phyloP scores from a whole-genome alignment of 2,329 filamentous ascomycete species.

The Dactylellina leptospora region DNA sequence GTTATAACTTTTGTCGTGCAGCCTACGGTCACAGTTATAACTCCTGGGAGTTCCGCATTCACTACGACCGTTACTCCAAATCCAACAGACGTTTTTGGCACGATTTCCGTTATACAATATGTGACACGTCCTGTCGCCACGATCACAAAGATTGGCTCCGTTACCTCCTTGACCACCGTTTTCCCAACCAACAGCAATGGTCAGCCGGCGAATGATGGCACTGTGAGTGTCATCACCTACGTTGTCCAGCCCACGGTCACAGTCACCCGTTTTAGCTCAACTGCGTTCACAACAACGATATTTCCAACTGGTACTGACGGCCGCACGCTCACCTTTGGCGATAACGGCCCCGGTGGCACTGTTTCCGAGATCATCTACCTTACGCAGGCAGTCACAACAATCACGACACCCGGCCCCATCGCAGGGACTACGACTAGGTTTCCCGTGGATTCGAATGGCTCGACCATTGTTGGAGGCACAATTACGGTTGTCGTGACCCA shows the following conservation, averaged over 20 bases:
- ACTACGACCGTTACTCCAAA: background rate
- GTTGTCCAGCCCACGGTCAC: background rate
- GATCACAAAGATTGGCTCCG: background rate
- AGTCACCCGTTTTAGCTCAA: background rate
- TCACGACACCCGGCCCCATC: background rate
- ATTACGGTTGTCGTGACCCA: slow-evolving; percentile 4
- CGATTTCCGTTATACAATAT: background rate
- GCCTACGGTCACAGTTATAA: background rate
- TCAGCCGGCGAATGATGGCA: background rate
- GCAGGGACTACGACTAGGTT: background rate
- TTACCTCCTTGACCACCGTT: background rate
- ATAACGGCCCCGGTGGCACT: slow-evolving; percentile 4
- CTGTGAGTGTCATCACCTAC: background rate
- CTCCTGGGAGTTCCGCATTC: background rate
- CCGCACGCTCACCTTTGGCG: background rate
- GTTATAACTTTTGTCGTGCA: background rate
- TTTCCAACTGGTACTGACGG: slow-evolving; percentile 1
- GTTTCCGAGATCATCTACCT: background rate
- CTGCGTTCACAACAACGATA: background rate
- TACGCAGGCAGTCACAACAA: background rate
- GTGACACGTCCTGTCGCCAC: background rate
- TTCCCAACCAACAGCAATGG: background rate
- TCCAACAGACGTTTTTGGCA: background rate
- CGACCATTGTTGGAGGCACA: background rate
- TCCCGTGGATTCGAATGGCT: background rate